Percentiles rank a stretch among this genome's conserved stretches.
These are phyloP conservation scores for Irpex sp. DNA, from an alignment of 1,284 basidiomycete species.

Conservation along the genomic window DNA sequence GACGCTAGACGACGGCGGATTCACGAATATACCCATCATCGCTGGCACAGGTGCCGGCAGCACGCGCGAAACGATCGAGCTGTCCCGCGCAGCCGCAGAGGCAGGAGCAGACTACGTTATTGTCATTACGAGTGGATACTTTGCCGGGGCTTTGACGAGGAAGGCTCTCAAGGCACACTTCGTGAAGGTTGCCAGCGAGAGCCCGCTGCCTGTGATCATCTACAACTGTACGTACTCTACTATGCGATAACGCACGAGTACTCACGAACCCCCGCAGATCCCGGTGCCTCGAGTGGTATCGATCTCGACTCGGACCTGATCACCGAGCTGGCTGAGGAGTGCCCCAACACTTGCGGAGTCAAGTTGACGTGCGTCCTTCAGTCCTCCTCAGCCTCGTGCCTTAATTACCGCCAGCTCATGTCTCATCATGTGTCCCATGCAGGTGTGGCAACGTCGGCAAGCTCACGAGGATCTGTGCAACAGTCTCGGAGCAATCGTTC, in stretches of 20 bases:
- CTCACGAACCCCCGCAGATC: constrained; percentile 43
- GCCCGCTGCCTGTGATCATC: constrained; percentile 83
- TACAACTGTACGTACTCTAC: constrained; percentile 73
- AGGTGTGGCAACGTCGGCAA: constrained; percentile 90
- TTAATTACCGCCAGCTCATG: not conserved
- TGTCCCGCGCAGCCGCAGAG: constrained; percentile 68
- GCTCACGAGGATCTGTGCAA: constrained; percentile 73
- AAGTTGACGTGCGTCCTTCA: constrained; percentile 71
- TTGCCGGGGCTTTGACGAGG: constrained; percentile 69
- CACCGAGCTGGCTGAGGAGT: constrained; percentile 68
- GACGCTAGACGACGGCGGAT: constrained; percentile 65
- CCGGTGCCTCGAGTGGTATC: constrained; percentile 76
- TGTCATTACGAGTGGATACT: constrained; percentile 86
- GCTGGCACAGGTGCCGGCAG: constrained; percentile 81
- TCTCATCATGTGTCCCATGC: not conserved
- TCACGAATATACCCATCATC: constrained; percentile 63
- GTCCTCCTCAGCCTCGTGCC: not conserved
- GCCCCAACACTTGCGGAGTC: constrained; percentile 73
- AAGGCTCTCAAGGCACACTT: constrained; percentile 79
- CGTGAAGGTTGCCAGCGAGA: constrained; percentile 71
- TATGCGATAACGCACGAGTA: not conserved
- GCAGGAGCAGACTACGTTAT: constrained; percentile 85
- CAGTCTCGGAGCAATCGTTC: constrained; percentile 57
- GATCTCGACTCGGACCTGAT: constrained; percentile 84
- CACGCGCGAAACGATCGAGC: constrained; percentile 74